Percentiles rank a stretch among this genome's conserved stretches.
phyloP scores from a whole-genome alignment of 352 stramenopile species.

The Elongisporangium undulatum region DNA sequence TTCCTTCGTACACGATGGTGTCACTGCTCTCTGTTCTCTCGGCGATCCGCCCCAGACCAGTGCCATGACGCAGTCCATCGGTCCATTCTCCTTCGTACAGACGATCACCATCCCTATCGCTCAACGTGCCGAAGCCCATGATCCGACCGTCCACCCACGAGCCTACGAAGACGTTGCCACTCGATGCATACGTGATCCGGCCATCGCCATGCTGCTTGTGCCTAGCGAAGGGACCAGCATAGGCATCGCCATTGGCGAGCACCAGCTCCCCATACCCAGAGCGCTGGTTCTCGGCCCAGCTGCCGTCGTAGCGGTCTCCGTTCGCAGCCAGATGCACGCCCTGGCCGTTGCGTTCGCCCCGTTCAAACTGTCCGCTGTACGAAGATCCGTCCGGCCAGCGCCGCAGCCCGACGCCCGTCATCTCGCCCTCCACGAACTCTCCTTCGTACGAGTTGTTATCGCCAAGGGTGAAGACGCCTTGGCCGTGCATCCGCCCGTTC shows the following conservation, averaged over 20 bases:
- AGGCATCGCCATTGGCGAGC: conserved; percentile 25
- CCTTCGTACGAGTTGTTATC: conserved; percentile 38
- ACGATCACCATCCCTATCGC: conserved; percentile 2
- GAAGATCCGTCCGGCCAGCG: conserved; percentile 50
- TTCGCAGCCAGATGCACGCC: conserved; percentile 31
- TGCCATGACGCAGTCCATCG: conserved; percentile 20
- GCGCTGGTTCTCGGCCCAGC: conserved; percentile 48
- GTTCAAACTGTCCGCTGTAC: conserved; percentile 51
- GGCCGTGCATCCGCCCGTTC: conserved; percentile 53
- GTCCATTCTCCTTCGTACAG: conserved; percentile 50
- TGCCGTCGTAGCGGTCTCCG: conserved; percentile 52
- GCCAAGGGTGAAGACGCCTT: conserved; percentile 30
- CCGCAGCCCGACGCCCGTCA: conserved; percentile 49
- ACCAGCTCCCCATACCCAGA: conserved; percentile 31
- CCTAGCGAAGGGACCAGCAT: conserved; percentile 31
- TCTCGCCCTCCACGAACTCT: conserved; percentile 52
- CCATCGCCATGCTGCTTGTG: conserved; percentile 42
- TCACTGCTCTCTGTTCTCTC: background rate
- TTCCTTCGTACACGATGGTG: conserved; percentile 11
- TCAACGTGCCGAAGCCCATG: conserved; percentile 16
- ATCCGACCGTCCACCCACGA: conserved; percentile 30
- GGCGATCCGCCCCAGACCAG: conserved; percentile 15
- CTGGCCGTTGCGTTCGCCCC: conserved; percentile 49
- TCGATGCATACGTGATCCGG: conserved; percentile 15
- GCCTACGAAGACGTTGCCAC: conserved; percentile 27